Evolutionary conservation across 306 rosid species (phyloP).

Genomic region (Ormosia semicastrata): DNA sequence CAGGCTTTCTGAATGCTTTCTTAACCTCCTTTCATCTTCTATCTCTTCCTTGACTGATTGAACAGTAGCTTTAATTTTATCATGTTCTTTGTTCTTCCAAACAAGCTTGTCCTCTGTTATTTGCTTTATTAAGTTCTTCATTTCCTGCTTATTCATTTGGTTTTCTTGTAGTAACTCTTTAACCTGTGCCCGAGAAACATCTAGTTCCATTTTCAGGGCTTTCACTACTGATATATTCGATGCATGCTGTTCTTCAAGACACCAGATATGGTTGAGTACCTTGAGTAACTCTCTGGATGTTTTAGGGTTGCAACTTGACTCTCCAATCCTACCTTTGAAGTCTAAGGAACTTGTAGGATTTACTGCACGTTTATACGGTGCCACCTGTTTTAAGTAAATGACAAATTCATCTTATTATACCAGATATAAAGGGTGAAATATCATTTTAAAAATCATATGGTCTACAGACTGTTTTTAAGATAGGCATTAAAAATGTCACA

Average conservation of each 20-base stretch:
- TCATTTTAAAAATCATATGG: background rate
- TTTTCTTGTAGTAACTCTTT: conserved; percentile 55
- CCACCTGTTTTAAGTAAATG: conserved; percentile 44
- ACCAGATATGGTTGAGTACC: conserved; percentile 64
- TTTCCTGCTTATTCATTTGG: conserved; percentile 41
- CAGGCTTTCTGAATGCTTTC: conserved; percentile 62
- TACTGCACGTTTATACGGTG: conserved; percentile 40
- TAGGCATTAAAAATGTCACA: background rate
- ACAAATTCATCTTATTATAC: background rate
- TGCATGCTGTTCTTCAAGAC: conserved; percentile 70
- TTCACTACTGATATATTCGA: conserved; percentile 48
- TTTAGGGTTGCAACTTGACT: conserved; percentile 35
- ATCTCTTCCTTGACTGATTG: conserved; percentile 52
- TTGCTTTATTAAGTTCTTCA: conserved; percentile 46
- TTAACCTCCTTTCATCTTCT: conserved; percentile 65
- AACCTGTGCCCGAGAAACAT: conserved; percentile 36
- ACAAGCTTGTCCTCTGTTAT: conserved; percentile 36
- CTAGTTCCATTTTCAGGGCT: conserved; percentile 58
- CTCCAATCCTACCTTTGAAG: conserved; percentile 38
- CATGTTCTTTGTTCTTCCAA: conserved; percentile 45
- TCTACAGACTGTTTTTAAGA: background rate
- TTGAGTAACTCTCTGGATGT: conserved; percentile 60
- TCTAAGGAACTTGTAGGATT: conserved; percentile 46
- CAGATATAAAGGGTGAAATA: conserved; percentile 9
- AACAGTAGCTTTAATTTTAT: conserved; percentile 39